phyloP scores from a whole-genome alignment of 352 stramenopile species.

The Phytophthora vignae region DNA sequence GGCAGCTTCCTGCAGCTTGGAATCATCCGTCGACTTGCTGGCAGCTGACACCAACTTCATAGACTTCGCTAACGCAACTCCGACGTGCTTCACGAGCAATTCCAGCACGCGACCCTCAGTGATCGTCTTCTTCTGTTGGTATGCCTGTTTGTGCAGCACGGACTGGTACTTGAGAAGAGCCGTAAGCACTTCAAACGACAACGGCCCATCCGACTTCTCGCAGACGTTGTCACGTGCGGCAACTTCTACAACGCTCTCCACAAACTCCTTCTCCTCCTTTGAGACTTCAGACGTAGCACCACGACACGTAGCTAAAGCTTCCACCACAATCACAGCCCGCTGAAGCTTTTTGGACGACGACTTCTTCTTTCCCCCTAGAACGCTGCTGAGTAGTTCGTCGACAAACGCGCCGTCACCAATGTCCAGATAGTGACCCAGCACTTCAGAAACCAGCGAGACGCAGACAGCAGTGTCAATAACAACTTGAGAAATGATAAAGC shows the following conservation, averaged over 20 bases:
- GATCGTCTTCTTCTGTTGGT: conserved; percentile 12
- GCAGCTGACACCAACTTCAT: conserved; percentile 53
- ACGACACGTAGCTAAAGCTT: conserved; percentile 41
- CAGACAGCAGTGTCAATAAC: conserved; percentile 18
- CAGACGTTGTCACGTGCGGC: conserved; percentile 32
- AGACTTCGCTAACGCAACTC: conserved; percentile 42
- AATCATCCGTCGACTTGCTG: conserved; percentile 6
- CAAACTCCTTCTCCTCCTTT: conserved; percentile 43
- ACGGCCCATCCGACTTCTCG: conserved; percentile 13
- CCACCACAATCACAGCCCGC: conserved; percentile 43
- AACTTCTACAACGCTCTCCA: conserved; percentile 38
- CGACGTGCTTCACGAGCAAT: conserved; percentile 41
- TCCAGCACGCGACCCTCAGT: conserved; percentile 13
- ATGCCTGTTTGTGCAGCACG: conserved; percentile 27
- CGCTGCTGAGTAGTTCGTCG: conserved; percentile 40
- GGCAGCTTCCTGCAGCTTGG: conserved; percentile 31
- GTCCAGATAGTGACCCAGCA: conserved; percentile 46
- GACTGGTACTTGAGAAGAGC: conserved; percentile 65
- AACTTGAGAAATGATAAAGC: conserved; percentile 37
- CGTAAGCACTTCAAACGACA: conserved; percentile 57
- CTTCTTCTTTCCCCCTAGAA: conserved; percentile 16
- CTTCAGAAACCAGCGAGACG: conserved; percentile 34
- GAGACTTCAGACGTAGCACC: conserved; percentile 10
- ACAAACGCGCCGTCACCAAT: conserved; percentile 39
- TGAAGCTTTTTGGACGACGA: conserved; percentile 19